Conservation (phyloP, 2,329 filamentous ascomycete genomes). For the Fusarium sp. region DNA sequence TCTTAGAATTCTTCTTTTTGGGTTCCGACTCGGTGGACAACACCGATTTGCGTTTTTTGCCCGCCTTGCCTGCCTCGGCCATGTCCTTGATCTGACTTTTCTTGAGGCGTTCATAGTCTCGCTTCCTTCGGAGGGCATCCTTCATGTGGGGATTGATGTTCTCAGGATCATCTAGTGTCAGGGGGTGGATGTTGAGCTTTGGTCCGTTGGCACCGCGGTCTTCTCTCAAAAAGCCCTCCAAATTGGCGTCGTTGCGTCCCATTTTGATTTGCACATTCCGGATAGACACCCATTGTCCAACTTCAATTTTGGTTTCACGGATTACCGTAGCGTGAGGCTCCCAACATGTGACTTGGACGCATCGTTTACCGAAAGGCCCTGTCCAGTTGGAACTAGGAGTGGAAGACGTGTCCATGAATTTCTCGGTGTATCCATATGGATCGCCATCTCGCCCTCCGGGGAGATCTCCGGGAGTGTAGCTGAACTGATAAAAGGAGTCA, state of each 20-base stretch:
- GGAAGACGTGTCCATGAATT: constrained; percentile 36
- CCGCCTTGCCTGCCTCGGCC: constrained; percentile 51
- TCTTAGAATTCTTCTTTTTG: constrained; percentile 45
- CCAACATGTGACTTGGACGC: constrained; percentile 78
- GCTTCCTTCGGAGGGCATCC: constrained; percentile 72
- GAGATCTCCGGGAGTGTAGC: constrained; percentile 47
- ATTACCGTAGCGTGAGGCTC: constrained; percentile 74
- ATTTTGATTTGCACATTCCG: constrained; percentile 79
- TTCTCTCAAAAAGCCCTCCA: constrained; percentile 80
- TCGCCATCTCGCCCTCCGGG: constrained; percentile 62
- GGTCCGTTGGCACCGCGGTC: constrained; percentile 60
- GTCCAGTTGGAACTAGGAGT: constrained; percentile 64
- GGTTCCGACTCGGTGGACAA: constrained; percentile 42
- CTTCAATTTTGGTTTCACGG: constrained; percentile 62
- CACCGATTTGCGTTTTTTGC: constrained; percentile 54
- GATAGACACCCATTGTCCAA: constrained; percentile 73
- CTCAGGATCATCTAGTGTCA: constrained; percentile 57
- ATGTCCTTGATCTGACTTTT: constrained; percentile 56
- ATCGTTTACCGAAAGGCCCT: constrained; percentile 80
- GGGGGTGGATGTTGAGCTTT: constrained; percentile 69
- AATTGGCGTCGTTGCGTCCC: constrained; percentile 61
- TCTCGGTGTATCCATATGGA: constrained; percentile 64
- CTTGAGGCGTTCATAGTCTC: constrained; percentile 70
- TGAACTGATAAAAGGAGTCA: constrained; percentile 67
- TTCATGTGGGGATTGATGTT: constrained; percentile 62